phyloP scores from a whole-genome alignment of 805 yeast species.

The Blastobotrys robertii region DNA sequence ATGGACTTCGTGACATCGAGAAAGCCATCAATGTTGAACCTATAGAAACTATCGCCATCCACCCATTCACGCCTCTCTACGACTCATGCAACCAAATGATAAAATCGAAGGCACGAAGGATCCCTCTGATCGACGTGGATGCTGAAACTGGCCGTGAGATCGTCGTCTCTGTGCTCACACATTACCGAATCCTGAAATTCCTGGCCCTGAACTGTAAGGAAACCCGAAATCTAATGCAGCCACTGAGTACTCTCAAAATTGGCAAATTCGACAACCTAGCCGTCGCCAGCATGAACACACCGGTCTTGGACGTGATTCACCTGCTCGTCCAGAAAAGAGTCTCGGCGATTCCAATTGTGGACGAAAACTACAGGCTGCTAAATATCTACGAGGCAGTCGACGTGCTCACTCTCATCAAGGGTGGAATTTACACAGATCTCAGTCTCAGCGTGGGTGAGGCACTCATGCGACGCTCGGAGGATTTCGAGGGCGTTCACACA shows the following conservation, averaged over 20 bases:
- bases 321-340: conserved; percentile 69
- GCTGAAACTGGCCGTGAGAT: conserved; percentile 88
- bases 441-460: conserved; percentile 94
- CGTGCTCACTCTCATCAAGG: conserved; percentile 83
- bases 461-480: conserved; percentile 83
- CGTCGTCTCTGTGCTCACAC: conserved; percentile 90
- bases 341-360: conserved; percentile 88
- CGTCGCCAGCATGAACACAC: conserved; percentile 81
- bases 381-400: conserved; percentile 96
- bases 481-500: conserved; percentile 95
- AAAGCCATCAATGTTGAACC: conserved; percentile 78
- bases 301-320: conserved; percentile 88
- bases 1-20: conserved; percentile 80
- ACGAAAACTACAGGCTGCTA: conserved; percentile 54
- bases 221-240: conserved; percentile 70
- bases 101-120: conserved; percentile 79
- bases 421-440: conserved; percentile 86
- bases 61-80: conserved; percentile 80
- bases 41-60: conserved; percentile 76
- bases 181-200: conserved; percentile 89
- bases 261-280: conserved; percentile 44
- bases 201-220: conserved; percentile 95
- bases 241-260: conserved; percentile 60
- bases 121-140: conserved; percentile 90
- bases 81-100: conserved; percentile 93